phyloP scores from a whole-genome alignment of 768 basidiomycete genomes.

The Amyloporia xantha region DNA sequence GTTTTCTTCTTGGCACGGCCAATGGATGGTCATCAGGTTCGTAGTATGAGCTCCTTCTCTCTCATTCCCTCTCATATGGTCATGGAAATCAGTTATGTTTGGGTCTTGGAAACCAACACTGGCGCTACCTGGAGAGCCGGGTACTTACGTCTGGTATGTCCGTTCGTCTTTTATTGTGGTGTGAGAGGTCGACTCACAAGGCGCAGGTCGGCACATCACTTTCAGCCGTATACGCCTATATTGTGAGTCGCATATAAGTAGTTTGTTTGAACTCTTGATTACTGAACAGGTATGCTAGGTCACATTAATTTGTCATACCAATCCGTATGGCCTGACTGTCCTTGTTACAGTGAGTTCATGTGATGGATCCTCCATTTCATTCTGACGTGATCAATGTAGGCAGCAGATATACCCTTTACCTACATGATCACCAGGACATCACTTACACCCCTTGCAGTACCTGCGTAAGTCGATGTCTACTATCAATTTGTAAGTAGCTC shows the following conservation, averaged over 20 bases:
- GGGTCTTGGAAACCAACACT: slow-evolving; percentile 46
- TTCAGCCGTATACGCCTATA: slow-evolving; percentile 26
- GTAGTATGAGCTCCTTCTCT: no score
- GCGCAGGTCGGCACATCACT: slow-evolving; percentile 25
- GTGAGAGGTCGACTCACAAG: background rate
- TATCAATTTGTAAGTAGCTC: background rate
- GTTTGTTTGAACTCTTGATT: background rate
- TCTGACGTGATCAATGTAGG: slow-evolving; percentile 26
- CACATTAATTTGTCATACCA: slow-evolving; percentile 31
- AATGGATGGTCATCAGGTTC: slow-evolving; percentile 42
- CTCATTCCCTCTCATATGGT: background rate
- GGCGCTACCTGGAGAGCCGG: slow-evolving; percentile 46
- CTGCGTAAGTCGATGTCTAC: slow-evolving; percentile 28
- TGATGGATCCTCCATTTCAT: slow-evolving; percentile 32
- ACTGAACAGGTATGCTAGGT: slow-evolving; percentile 19
- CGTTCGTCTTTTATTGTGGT: background rate
- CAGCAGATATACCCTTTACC: slow-evolving; percentile 38
- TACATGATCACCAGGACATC: slow-evolving; percentile 36
- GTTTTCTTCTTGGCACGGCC: slow-evolving; percentile 34
- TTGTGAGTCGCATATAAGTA: slow-evolving; percentile 21
- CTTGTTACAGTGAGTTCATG: slow-evolving; percentile 31
- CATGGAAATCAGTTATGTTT: slow-evolving; percentile 38
- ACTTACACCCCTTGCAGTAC: slow-evolving; percentile 35
- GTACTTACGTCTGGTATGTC: slow-evolving; percentile 37
- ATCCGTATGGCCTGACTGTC: slow-evolving; percentile 36